These are phyloP conservation scores for Nakazawaea pomicola DNA, from an alignment of 805 yeast species.

Conservation along the genomic window DNA sequence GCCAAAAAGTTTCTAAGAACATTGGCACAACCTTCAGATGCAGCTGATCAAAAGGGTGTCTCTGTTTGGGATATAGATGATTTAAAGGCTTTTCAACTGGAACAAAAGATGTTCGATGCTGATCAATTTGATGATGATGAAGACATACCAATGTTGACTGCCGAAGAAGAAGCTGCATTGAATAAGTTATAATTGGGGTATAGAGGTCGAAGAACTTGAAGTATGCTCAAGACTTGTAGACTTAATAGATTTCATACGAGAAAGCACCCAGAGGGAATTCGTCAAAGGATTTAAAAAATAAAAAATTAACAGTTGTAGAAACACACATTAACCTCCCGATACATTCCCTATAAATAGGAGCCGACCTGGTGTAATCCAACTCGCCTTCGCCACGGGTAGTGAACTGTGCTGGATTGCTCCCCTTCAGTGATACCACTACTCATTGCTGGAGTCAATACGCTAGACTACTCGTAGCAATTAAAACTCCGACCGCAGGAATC, in stretches of 20 bases:
- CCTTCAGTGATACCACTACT: constrained; percentile 33
- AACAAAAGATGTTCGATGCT: constrained; percentile 31
- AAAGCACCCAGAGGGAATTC: too few relatives aligned
- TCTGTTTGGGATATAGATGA: constrained; percentile 87
- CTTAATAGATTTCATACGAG: background rate
- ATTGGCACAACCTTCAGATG: constrained; percentile 90
- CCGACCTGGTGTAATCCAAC: constrained; percentile 33
- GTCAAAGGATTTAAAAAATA: too few relatives aligned
- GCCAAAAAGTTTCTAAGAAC: constrained; percentile 90
- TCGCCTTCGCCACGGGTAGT: constrained; percentile 37
- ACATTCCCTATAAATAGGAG: constrained; percentile 19
- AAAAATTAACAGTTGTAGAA: constrained; percentile 14
- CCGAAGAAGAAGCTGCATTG: constrained; percentile 17
- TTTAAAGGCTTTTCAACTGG: constrained; percentile 51
- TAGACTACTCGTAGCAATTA: constrained; percentile 28
- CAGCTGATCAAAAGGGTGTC: constrained; percentile 88
- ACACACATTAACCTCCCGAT: constrained; percentile 13
- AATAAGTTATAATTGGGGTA: constrained; percentile 8
- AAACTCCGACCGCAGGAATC: constrained; percentile 33
- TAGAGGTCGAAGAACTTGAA: constrained; percentile 1
- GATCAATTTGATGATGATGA: constrained; percentile 44
- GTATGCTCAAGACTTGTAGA: background rate
- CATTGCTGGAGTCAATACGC: constrained; percentile 23
- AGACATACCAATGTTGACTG: constrained; percentile 14
- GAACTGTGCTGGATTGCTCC: constrained; percentile 41